Evolutionary conservation across 2,329 filamentous ascomycete genomes (phyloP).

Genomic region (Acephala macrosclerotiorum): DNA sequence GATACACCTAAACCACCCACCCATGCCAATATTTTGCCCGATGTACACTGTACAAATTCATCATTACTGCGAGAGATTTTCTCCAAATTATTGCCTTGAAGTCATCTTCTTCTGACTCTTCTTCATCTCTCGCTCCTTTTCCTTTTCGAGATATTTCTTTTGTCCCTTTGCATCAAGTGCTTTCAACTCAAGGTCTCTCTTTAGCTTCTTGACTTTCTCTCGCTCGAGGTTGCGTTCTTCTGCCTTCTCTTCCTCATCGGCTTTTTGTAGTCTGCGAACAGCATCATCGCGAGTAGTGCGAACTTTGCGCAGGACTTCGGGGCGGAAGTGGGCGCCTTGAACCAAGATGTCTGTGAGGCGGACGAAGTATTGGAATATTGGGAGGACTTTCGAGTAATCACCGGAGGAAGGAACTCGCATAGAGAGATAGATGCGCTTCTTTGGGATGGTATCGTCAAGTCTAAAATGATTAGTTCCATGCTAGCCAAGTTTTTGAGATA

Average conservation of each 20-base stretch:
- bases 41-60: constrained; percentile 7
- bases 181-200: constrained; percentile 84
- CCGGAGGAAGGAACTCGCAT: constrained; percentile 71
- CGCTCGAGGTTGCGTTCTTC: constrained; percentile 78
- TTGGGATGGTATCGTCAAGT: constrained; percentile 81
- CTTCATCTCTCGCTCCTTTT: constrained; percentile 75
- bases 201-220: constrained; percentile 83
- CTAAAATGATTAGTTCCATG: constrained; percentile 50
- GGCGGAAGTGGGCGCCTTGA: constrained; percentile 80
- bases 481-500: not conserved
- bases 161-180: constrained; percentile 82
- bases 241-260: constrained; percentile 80
- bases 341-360: constrained; percentile 86
- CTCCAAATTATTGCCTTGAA: constrained; percentile 30
- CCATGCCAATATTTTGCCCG: not conserved
- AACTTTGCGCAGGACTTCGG: constrained; percentile 88
- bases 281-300: constrained; percentile 81
- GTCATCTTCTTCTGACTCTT: constrained; percentile 70
- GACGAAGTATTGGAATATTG: constrained; percentile 83
- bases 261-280: constrained; percentile 79
- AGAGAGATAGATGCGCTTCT: constrained; percentile 86
- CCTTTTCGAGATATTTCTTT: constrained; percentile 84
- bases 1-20: not conserved
- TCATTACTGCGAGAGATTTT: constrained; percentile 13
- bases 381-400: constrained; percentile 71